Base-by-base conservation (phyloP, 2,329 filamentous ascomycete genomes). In the Ustulina deusta region DNA sequence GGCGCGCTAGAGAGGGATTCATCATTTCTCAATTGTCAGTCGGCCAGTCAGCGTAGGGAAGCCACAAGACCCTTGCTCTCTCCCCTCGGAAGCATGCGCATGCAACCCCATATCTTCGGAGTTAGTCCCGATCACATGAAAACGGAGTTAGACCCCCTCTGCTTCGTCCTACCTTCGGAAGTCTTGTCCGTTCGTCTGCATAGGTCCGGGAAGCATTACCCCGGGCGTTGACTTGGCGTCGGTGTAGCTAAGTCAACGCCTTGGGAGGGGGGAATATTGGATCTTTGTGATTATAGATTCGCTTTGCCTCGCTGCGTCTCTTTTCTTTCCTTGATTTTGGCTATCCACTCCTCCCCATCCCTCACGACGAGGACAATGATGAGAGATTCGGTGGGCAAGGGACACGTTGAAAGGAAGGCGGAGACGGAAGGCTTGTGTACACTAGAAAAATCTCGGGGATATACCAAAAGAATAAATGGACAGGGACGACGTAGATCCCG, bases 41-140 rank as follows among this genome's bases (percentile, higher is more conserved):
- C 32, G 32, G 44, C 46, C 27, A 20, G 57, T 48, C 29, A 44
- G 32, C 40, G 40, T 22, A 61, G 13, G 51, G 27, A 55, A 34
- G 22, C 25, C 42, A 49, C n/a, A 36, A 61, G 61, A 51, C 57
- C 57, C 56, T 25, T 63, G 22, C 22, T 29, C 22, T 49, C 17
- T 36, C 9, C 20, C 25, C 11, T 54, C 17, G 32, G 7, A 38
- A 11, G 40, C 27, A n/a, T 34, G 38, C 42, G 32, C 46, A n/a
- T 10, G 48, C 27, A 44, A 13, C 13, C 29, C 48, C 9, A 27
- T 25, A 13, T 32, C 29, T 25, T 42, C 20, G n/a, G n/a, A n/a
- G 25, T 61, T n/a, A 6, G 6, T 15, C 17, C 2, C 7, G 2
- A 25, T 22, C 9, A 27, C 48, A 27, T n/a, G 48, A 25, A 48